Base-by-base conservation (phyloP, 2,329 filamentous ascomycete species). In the Balansia obtecta region DNA sequence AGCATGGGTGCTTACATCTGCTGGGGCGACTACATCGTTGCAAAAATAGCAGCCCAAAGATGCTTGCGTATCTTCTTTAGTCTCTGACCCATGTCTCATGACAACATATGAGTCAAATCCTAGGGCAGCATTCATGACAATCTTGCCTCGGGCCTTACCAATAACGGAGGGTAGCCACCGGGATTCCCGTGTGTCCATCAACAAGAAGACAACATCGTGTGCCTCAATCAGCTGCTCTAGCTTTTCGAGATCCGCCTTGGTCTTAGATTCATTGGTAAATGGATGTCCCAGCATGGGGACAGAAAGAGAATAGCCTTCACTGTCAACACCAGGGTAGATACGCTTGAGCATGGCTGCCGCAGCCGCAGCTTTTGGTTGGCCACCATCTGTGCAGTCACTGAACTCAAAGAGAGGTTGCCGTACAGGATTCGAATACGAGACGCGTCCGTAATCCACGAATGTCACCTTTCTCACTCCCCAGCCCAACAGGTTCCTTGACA, bases 61-160 rank as follows among this genome's bases (percentile, higher is more conserved):
- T 48, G 80, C 72, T 49, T 80, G 73, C n/a, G 70, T 74, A 11
- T 77, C 72, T 47, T 74, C 70, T 41, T 68, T 65, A 3, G 74
- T 72, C 57, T 80, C 77, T 6, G 88, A 74, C 1, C 93, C 93
- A 65, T 98, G 93, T 51, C 93, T 81, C 93, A 98, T 97, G 37
- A 95, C 89, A 2, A 98, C 89, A 60, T 88, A 98, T 0, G 89
- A 93, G 67, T 98, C 93, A 61, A 98, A 98, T 0, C 93, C 93
- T 3, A 98, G 76, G 1, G 93, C 93, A 8, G 91, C 89, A 65
- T 97, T 98, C 78, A 98, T 85, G 22, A 98, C 91, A 55, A 97
- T 88, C 70, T 98, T 98, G 34, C 85, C 86, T 2, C 83, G 80
- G 3, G 90, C 84, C 67, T 97, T 98, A 40, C 86, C 91, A 83